Base-by-base conservation (phyloP, 2,329 filamentous ascomycete species). In the Xylariaceae sp. region DNA sequence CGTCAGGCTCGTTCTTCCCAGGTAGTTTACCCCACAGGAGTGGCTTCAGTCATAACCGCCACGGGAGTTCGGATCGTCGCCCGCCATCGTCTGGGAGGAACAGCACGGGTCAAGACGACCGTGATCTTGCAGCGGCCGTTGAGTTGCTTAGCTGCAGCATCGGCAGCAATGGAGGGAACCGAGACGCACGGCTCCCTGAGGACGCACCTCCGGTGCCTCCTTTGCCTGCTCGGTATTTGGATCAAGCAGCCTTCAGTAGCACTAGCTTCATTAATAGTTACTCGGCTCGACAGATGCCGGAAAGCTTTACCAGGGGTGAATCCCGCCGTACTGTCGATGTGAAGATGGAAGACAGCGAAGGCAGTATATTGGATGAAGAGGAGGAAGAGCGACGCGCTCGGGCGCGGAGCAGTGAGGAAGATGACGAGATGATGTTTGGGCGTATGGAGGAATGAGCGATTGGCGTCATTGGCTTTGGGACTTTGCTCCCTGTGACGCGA, bases 391-490 rank as follows among this genome's bases (percentile, higher is more conserved):
- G 76, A 63, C 79, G 76, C 50, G 82, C 79, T 43, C 81, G 83
- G 50, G 82, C 83, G 44, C 83, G 88, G 39, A 67, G 66, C 58
- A 88, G 86, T 71, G 90, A 95, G 64, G 92, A 96, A 64, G 92
- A 96, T 59, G 93, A 97, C 62, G 92, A 97, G 62, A 92, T 92
- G 68, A 89, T 97, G 66, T 99, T 99, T 77, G 92, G 92, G 52
- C 85, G 85, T 63, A 97, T 97, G 93, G 94, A 99, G 75, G 91
- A 96, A 73, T 94, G 80, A 75, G 60, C 58, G 33, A 50, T 13
- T 50, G 27, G 44, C 37, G 43, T 45, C 43, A 37, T 37, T 32
- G 59, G 59, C 59, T 49, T 48, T 50, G 62, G 32, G 44, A 18
- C 50, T 50, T 41, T 43, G 52, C 23, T 41, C 57, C 10, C 51